Base-by-base conservation (phyloP, 1,284 basidiomycete genomes). In the Fomitiporia mediterranea region DNA sequence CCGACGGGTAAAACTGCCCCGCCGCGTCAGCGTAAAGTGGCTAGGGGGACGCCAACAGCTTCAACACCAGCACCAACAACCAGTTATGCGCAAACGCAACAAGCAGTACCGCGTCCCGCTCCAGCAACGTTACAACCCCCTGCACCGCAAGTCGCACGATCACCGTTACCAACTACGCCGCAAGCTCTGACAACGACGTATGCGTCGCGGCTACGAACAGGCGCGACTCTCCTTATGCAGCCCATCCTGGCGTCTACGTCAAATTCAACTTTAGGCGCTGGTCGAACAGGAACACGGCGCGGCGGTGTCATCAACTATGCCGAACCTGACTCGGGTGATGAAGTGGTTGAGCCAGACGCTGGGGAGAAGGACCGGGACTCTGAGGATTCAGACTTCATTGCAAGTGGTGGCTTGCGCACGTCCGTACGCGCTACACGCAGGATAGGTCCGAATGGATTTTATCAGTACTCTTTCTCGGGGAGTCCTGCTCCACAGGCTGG, bases 161-260 rank as follows among this genome's bases (percentile, higher is more conserved):
- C 78, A 1, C 78, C 80, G 23, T 70, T 89, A 34, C 79, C 83
- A 0, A 79, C 84, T 0, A 68, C 71, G 0, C 70, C 78, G 0
- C 96, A 98, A 69, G 94, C 90, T 0, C 71, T 85, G 19, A 81
- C 84, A 61, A 89, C 91, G 1, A 91, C 92, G 0, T 98, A 97
- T 70, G 78, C 94, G 0, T 91, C 94, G 4, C 83, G 95, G n/a
- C 75, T 98, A 55, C 84, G 91, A n/a, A 95, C 94, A 0, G 96
- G 96, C 25, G 82, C 89, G 4, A 91, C 92, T 0, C 83, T 91
- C 2, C 81, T 99, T 60, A 81, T 98, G 70, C 96, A 99, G 67
- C 94, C 95, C n/a, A 83, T 94, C 62, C 60, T 87, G 61, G 67
- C 76, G 1, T 70, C 76, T 11, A 65, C 63, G 0, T 56, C 71